phyloP scores from a whole-genome alignment of 306 rosid genomes.

The Ziziphus jujuba region DNA sequence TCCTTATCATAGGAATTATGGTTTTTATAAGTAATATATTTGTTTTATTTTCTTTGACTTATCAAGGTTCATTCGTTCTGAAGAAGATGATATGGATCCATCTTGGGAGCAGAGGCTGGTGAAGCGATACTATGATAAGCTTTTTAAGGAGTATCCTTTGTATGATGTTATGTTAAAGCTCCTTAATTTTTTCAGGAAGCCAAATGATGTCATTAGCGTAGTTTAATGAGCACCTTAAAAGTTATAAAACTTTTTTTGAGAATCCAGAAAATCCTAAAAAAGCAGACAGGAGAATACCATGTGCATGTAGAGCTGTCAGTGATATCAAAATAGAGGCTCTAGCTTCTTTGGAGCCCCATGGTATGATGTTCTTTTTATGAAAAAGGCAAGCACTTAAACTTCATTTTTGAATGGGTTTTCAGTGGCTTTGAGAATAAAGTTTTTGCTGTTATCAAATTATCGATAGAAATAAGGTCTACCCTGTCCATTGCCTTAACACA shows the following conservation, averaged over 20 bases:
- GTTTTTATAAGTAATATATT: not conserved
- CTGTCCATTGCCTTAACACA: constrained; percentile 51
- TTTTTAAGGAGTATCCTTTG: constrained; percentile 96
- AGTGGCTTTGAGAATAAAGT: not conserved
- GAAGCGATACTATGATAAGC: constrained; percentile 87
- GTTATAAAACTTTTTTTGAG: too few species aligned
- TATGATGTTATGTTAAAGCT: constrained; percentile 7
- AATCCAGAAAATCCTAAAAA: too few species aligned
- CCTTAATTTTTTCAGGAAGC: not conserved
- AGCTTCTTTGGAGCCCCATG: too few species aligned
- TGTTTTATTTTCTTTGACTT: not conserved
- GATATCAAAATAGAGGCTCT: too few species aligned
- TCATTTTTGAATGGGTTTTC: not conserved
- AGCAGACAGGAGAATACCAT: too few species aligned
- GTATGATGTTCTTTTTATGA: not conserved
- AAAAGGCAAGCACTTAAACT: not conserved
- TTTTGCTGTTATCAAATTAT: not conserved
- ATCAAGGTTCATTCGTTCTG: constrained; percentile 81
- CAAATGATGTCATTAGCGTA: not conserved
- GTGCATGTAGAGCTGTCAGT: too few species aligned
- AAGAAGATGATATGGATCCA: constrained; percentile 86
- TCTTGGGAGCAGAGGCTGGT: constrained; percentile 99
- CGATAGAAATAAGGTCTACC: not conserved
- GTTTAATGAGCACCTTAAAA: not conserved
- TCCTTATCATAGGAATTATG: not conserved